Conservation (phyloP, 2,329 filamentous ascomycete species). For the Penicillium thymicola region DNA sequence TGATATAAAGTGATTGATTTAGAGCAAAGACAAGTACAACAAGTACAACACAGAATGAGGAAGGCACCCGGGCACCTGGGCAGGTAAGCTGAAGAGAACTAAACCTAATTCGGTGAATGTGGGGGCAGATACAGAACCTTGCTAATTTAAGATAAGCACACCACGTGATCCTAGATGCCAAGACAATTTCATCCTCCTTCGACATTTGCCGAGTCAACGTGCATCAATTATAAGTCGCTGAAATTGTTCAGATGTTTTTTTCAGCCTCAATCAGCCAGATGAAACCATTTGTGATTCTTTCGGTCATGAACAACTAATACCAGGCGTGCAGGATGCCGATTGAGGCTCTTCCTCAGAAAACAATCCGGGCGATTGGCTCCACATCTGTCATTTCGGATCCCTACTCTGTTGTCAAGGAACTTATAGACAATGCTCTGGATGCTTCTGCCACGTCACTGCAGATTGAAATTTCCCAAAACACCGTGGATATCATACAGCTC, state of each 20-base stretch:
- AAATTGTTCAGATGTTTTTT: not conserved
- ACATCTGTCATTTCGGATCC: conserved; percentile 57
- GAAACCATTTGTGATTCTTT: not conserved
- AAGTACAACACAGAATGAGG: too few relatives aligned
- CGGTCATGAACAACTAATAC: conserved; percentile 8
- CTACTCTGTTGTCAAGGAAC: conserved; percentile 60
- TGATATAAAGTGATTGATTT: too few relatives aligned
- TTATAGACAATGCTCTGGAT: conserved; percentile 66
- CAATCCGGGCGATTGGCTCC: conserved; percentile 54
- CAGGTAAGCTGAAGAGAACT: not conserved
- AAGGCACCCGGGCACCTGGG: too few relatives aligned
- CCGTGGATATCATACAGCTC: conserved; percentile 60
- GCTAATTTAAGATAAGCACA: rapidly evolving
- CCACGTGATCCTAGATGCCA: not conserved
- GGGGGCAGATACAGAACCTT: not conserved
- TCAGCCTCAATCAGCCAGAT: not conserved
- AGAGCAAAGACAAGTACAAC: too few relatives aligned
- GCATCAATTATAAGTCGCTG: not conserved
- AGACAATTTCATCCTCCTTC: not conserved
- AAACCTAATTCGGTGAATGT: not conserved
- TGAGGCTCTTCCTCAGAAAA: conserved; percentile 40
- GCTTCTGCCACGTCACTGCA: conserved; percentile 56
- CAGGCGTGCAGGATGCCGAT: conserved; percentile 43
- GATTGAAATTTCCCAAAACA: conserved; percentile 58
- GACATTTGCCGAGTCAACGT: not conserved